Conservation (phyloP, 768 basidiomycete species). For the Agrocybe praecox region DNA sequence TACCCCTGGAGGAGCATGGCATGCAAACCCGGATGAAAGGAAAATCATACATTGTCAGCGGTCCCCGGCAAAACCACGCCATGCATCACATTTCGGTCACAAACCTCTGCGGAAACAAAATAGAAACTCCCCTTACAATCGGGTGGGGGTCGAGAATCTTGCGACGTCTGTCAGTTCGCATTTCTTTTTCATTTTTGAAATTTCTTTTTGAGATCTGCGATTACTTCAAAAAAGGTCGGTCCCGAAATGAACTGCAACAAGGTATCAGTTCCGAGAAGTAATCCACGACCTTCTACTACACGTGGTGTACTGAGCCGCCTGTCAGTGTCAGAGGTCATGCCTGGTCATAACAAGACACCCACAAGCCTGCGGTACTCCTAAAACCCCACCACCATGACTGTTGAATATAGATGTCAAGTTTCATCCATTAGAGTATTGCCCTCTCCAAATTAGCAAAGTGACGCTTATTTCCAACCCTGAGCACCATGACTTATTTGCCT, state of each 20-base stretch:
- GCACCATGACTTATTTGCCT: slow-evolving; percentile 16
- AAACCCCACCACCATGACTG: neutral
- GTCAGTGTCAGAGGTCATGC: slow-evolving; percentile 19
- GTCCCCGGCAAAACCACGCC: slow-evolving; percentile 30
- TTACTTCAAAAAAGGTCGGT: slow-evolving; percentile 26
- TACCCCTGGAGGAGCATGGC: slow-evolving; percentile 27
- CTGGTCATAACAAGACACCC: slow-evolving; percentile 10
- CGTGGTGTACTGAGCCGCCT: slow-evolving; percentile 25
- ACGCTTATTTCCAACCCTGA: slow-evolving; percentile 11
- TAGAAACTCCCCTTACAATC: slow-evolving; percentile 22
- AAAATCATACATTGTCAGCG: slow-evolving; percentile 32
- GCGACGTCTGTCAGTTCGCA: slow-evolving; percentile 16
- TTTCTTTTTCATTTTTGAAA: slow-evolving; percentile 12
- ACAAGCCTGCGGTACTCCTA: slow-evolving; percentile 7
- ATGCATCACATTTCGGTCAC: slow-evolving; percentile 34
- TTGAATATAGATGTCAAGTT: slow-evolving; percentile 9
- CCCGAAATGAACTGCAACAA: slow-evolving; percentile 34
- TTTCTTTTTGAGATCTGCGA: slow-evolving; percentile 21
- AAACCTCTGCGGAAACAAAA: slow-evolving; percentile 29
- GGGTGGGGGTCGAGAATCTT: slow-evolving; percentile 24
- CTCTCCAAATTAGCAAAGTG: slow-evolving; percentile 6
- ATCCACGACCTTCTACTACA: slow-evolving; percentile 22
- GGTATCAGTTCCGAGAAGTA: slow-evolving; percentile 22
- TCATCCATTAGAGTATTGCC: slow-evolving; percentile 13
- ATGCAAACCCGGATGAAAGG: slow-evolving; percentile 27